phyloP scores from a whole-genome alignment of 164 flowering plant genomes.

The Chloranthus sessilifolius region DNA sequence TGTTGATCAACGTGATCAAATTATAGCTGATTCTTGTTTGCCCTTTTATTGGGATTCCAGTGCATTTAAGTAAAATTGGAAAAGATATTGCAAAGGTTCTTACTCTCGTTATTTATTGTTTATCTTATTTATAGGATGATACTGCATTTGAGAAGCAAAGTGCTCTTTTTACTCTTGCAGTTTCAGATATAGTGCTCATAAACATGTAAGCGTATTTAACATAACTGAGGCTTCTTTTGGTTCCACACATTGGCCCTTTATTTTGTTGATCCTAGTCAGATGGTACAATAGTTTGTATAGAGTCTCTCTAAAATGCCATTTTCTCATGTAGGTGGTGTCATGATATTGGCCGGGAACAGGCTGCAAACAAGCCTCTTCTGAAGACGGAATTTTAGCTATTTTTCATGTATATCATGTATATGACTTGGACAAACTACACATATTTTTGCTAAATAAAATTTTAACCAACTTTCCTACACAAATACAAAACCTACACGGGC shows the following conservation, averaged over 20 bases:
- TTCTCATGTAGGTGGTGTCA: conserved; percentile 99
- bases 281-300: neutral
- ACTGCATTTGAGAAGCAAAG: conserved; percentile 99
- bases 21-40: too few relatives aligned
- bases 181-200: conserved; percentile 94
- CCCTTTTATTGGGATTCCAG: too few relatives aligned
- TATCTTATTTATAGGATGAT: conserved; percentile 63
- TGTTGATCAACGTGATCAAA: too few relatives aligned
- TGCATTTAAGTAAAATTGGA: too few relatives aligned
- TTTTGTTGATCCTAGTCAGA: neutral
- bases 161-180: conserved; percentile 99
- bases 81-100: too few relatives aligned
- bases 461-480: too few relatives aligned
- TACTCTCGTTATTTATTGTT: neutral
- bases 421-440: too few relatives aligned
- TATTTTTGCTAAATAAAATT: too few relatives aligned
- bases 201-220: conserved; percentile 68
- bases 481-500: too few relatives aligned
- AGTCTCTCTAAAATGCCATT: too few relatives aligned
- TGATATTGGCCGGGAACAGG: conserved; percentile 99
- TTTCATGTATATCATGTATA: conserved; percentile 1
- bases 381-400: conserved; percentile 91
- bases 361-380: conserved; percentile 95
- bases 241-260: neutral
- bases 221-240: neutral